Evolutionary conservation across 805 yeast genomes (phyloP).

Genomic region (Ogataea nitratoaversa): DNA sequence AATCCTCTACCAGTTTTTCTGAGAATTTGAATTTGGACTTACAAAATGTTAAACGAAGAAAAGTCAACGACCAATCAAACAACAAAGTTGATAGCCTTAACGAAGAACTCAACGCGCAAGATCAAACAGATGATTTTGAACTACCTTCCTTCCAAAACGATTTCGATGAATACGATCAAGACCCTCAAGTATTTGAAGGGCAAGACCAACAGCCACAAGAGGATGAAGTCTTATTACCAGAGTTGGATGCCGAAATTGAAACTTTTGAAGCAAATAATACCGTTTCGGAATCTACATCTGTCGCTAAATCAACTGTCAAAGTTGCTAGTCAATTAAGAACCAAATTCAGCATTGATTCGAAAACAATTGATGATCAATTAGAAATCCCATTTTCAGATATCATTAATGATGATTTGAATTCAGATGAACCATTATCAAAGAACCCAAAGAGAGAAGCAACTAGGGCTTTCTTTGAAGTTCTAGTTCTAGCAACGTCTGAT

Average conservation of each 20-base stretch:
- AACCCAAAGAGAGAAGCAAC: conserved; percentile 57
- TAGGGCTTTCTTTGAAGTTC: conserved; percentile 72
- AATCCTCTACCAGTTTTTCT: conserved; percentile 9
- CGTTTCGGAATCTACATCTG: conserved; percentile 19
- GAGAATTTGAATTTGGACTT: conserved; percentile 7
- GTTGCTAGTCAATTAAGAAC: conserved; percentile 46
- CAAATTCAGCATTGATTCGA: conserved; percentile 19
- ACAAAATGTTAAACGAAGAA: conserved; percentile 14
- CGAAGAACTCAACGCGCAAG: not conserved
- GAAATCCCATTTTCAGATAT: conserved; percentile 35
- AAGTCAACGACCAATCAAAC: conserved; percentile 3
- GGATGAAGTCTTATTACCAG: conserved; percentile 16
- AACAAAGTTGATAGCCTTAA: not conserved
- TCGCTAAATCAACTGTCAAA: conserved; percentile 47
- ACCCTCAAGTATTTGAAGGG: conserved; percentile 9
- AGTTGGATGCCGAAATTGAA: conserved; percentile 22
- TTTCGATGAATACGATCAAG: conserved; percentile 17
- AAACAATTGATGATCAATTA: conserved; percentile 10
- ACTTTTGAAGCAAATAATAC: conserved; percentile 18
- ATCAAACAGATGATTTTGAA: conserved; percentile 18
- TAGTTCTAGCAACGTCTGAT: conserved; percentile 76
- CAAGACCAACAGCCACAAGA: not conserved
- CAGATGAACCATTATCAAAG: conserved; percentile 32
- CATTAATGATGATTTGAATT: conserved; percentile 34
- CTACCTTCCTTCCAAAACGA: conserved; percentile 17